Conservation (phyloP, 768 basidiomycete species). For the Pleurotus citrinopileatus region DNA sequence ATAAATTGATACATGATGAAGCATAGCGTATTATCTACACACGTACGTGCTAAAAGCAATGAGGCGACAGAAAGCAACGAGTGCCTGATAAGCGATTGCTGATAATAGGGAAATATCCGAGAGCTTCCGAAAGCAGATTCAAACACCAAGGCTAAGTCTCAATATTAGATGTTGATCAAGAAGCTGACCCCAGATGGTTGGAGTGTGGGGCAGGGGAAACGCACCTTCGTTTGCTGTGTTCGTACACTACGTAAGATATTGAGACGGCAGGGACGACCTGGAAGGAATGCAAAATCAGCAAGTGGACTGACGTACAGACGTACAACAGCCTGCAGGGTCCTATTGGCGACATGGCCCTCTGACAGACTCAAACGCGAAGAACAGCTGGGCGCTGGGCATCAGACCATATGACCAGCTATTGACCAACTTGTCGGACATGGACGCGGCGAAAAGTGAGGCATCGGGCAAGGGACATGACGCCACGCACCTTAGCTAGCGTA, state of each 20-base stretch:
- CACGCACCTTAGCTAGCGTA: conserved; percentile 81
- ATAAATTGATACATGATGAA: neutral
- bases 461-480: neutral
- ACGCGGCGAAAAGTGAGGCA: neutral
- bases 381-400: neutral
- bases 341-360: neutral
- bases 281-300: conserved; percentile 8
- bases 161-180: neutral
- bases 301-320: neutral
- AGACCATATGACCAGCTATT: neutral
- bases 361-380: neutral
- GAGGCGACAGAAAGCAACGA: neutral
- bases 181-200: neutral
- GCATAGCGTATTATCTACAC: neutral
- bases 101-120: neutral
- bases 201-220: conserved; percentile 19
- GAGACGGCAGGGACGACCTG: conserved; percentile 96
- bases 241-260: conserved; percentile 95
- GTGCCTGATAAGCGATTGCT: neutral
- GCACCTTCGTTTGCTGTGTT: conserved; percentile 78
- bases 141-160: conserved; percentile 57
- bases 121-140: conserved; percentile 23
- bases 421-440: neutral
- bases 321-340: neutral
- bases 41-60: neutral